These are phyloP conservation scores for Pythium sukuiense DNA, from an alignment of 352 stramenopile genomes.

Conservation along the genomic window DNA sequence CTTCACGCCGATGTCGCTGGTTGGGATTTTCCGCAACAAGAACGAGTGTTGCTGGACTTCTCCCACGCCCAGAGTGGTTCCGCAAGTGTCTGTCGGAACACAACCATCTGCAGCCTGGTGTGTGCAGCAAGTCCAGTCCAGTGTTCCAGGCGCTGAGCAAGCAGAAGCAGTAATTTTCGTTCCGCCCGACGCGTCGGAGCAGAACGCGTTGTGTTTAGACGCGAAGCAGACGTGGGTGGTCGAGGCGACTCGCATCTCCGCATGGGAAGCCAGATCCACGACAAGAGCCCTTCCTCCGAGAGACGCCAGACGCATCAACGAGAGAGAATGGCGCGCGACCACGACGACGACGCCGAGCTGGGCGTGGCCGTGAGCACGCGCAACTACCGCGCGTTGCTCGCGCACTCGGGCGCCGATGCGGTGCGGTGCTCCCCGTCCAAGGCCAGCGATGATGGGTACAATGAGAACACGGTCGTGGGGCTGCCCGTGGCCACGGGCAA, in stretches of 20 bases:
- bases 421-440: not conserved
- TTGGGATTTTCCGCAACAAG: not conserved
- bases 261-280: slow-evolving; percentile 5
- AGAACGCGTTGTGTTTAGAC: not conserved
- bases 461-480: slow-evolving; percentile 29
- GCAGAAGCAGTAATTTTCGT: not conserved
- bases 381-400: slow-evolving; percentile 27
- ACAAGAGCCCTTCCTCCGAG: not conserved
- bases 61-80: not conserved
- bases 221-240: not conserved
- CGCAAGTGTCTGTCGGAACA: not conserved
- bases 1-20: not conserved
- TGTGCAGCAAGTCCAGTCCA: not conserved
- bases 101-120: not conserved
- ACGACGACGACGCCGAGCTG: slow-evolving; percentile 33
- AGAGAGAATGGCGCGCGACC: slow-evolving; percentile 11
- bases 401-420: not conserved
- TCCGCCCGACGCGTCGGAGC: not conserved
- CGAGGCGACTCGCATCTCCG: not conserved
- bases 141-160: not conserved
- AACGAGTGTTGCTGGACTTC: not conserved
- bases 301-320: not conserved
- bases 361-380: slow-evolving; percentile 34
- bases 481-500: slow-evolving; percentile 40
- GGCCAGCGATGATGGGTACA: slow-evolving; percentile 16